phyloP scores from a whole-genome alignment of 2,329 filamentous ascomycete species.

The Cryphonectria radicalis region DNA sequence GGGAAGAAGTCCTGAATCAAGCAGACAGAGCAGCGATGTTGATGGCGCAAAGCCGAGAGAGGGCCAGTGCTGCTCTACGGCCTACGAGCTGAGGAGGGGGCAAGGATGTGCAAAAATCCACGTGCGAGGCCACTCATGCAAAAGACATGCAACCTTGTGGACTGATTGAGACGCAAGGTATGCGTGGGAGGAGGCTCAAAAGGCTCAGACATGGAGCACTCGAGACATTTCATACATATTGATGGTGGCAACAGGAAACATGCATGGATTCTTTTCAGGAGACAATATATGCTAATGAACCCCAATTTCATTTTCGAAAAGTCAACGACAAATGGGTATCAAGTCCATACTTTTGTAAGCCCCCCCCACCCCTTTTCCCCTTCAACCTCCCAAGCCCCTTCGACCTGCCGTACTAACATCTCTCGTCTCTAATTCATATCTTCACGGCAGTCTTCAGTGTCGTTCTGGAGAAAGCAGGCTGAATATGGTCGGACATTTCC shows the following conservation, averaged over 20 bases:
- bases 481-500: background rate
- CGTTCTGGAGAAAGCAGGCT: background rate
- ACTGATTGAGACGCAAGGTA: background rate
- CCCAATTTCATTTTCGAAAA: background rate
- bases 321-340: constrained; percentile 18
- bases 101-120: background rate
- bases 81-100: background rate
- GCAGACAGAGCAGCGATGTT: background rate
- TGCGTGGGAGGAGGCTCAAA: background rate
- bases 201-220: background rate
- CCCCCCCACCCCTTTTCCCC: background rate
- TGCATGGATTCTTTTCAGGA: background rate
- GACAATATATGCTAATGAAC: background rate
- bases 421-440: background rate
- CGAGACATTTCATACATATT: background rate
- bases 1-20: background rate
- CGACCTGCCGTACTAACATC: background rate
- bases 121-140: background rate
- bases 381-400: background rate
- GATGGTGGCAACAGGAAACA: background rate
- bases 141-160: background rate
- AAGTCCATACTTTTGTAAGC: constrained; percentile 9
- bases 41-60: background rate
- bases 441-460: background rate
- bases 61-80: background rate